A percentile compares a stretch with the other conserved stretches of the same genome.
phyloP scores from a whole-genome alignment of 2,329 filamentous ascomycete genomes.

The Exophiala alcalophila region DNA sequence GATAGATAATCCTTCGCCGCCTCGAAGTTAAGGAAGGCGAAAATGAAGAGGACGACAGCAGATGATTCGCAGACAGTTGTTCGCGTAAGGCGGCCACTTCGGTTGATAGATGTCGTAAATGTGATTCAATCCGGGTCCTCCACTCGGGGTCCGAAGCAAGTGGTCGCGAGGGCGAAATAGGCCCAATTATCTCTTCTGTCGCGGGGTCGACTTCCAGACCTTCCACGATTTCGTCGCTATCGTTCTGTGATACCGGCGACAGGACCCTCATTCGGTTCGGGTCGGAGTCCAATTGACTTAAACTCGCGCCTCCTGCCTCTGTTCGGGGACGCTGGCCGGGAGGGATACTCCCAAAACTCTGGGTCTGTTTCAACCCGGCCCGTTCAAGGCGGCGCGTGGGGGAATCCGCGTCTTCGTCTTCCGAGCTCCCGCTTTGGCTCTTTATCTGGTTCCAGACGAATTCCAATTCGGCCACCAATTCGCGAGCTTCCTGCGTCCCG shows the following conservation, averaged over 20 bases:
- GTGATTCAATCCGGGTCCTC: conserved; percentile 65
- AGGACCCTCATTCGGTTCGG: conserved; percentile 64
- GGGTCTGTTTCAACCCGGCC: conserved; percentile 45
- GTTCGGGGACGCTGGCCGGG: conserved; percentile 10
- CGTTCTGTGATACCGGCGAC: conserved; percentile 73
- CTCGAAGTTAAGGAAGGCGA: conserved; percentile 32
- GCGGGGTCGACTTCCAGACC: conserved; percentile 33
- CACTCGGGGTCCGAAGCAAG: conserved; percentile 12
- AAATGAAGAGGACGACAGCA: conserved; percentile 37
- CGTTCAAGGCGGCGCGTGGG: conserved; percentile 41
- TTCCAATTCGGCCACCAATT: conserved; percentile 90
- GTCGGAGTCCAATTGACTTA: conserved; percentile 18
- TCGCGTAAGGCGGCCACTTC: conserved; percentile 90
- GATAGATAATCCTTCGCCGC: conserved; percentile 54
- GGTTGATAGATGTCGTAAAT: conserved; percentile 82
- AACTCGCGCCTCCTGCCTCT: conserved; percentile 5
- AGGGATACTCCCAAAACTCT: conserved; percentile 16
- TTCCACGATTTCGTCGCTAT: conserved; percentile 48
- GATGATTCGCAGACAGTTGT: conserved; percentile 76
- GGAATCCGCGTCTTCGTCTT: conserved; percentile 39
- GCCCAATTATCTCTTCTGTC: conserved; percentile 33
- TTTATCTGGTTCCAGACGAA: conserved; percentile 98
- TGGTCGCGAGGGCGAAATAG: conserved; percentile 6
- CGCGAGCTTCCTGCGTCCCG: conserved; percentile 73
- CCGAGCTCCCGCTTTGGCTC: conserved; percentile 29